Evolutionary conservation across 305 asterid species (phyloP), one percentile per base, ranked within the genome.

Genomic region (Rubia balearica): DNA sequence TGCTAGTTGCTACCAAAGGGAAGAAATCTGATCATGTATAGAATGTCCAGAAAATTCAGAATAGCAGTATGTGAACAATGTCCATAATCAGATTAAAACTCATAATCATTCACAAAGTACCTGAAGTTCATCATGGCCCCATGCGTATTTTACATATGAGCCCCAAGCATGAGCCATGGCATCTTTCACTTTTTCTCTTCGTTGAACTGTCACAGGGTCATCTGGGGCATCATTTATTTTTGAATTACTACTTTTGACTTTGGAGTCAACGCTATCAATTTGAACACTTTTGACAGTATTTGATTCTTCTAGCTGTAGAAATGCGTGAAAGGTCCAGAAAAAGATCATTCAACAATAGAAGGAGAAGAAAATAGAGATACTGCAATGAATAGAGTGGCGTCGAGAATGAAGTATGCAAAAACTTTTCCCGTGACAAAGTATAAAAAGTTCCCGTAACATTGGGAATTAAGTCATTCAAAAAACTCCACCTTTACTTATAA

Each of bases 111-210:
- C 22, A 16, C 61, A 11, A 36, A 43, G 38, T 7, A 94, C 99
- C 96, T 91, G 97, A 74, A 94, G 96, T 79, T 94, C 99, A 82
- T 94, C 99, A 75, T 89, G 91, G 65, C 99, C 99, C 99, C 99
- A 94, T 42, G 97, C 96, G 83, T 91, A 89, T 76, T 85, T 94
- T 82, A 87, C 99, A 77, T 94, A 94, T 65, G 99, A 91, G 83
- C 86, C 84, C 97, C 97, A 94, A 14, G 99, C 99, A 71, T 94
- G 97, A 77, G 84, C 61, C 99, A 94, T 94, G 73, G 99, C 99
- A 78, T 89, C 90, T 87, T 84, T 94, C 78, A 94, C 95, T 82
- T 81, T 88, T 78, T 83, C 95, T 81, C 96, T 83, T 38, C 97
- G 83, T 45, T 87, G 82, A 77, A 76, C 70, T 49, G 86, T 86